Evolutionary conservation across 805 yeast genomes (phyloP), one percentile per base, ranked within the genome.

Genomic region (Starmerella floris): DNA sequence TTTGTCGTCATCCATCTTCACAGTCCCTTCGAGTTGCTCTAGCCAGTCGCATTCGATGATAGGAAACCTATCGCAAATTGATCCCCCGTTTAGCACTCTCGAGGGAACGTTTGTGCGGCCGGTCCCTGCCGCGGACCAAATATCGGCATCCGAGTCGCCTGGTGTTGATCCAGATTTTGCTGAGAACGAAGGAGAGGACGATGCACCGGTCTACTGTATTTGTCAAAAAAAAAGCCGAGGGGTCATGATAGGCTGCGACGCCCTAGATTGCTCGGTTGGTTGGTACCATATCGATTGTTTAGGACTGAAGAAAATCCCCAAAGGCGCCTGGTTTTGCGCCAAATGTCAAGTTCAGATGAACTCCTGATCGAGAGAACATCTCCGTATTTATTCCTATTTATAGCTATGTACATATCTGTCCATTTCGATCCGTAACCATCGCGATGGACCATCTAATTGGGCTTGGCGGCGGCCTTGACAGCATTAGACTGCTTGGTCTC

Each of bases 271-370:
- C 37, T 37, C 31, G 4, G 13, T 40, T 8, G 40, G 28, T 5
- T 46, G 50, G 50, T 46, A 25, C 35, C 50, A 46, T 27, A 11
- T 39, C 9, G 35, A 17, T 2, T 46, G 50, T 20, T 36, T 43
- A 2, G 42, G 41, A 6, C 31, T 46, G 22, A 3, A 6, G 4
- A 11, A 13, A 4, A 32, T 17, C 5, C 48, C 40, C 2, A 23
- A 30, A 2, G 42, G 45, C 10, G 22, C 25, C 19, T 44, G 48
- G 48, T 23, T 44, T 9, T 44, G 48, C 9, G 23, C 19, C 25
- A 13, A 25, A 8, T 25, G 28, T 25, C 8, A 25, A 13, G 28
- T n/a, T n/a, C n/a, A 25, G 28, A 25, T 9, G 13, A 13, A 13
- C 11, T 13, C 11, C 11, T 25, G 11, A 25, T 8, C 13, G 8